Base-by-base conservation (phyloP, 331 rosid genomes). In the Phaseolus coccineus region DNA sequence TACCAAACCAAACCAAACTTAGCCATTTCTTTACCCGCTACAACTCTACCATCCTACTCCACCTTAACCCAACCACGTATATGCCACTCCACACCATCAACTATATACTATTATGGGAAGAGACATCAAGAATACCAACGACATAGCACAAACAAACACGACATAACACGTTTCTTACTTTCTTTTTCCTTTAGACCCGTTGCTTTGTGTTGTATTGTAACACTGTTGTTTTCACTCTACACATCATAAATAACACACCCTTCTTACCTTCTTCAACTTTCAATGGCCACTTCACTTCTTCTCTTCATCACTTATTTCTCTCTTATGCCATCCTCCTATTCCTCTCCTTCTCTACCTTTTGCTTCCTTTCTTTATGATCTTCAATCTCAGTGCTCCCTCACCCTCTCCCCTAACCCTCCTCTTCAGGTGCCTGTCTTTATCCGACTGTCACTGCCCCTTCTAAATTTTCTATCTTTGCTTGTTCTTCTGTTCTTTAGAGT, bases 341-440 rank as follows among this genome's bases (percentile, higher is more conserved):
- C 85, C 3, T 48, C 81, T 73, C 61, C 85, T 2, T 30, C 83
- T 35, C 78, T 57, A 35, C 85, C 85, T 33, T 71, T 82, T 42
- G 35, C 76, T 80, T 61, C 84, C 2, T 91, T 91, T 74, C 77
- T 85, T n/a, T 72, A 67, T 56, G 59, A 59, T 27, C 82, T 91
- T 82, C 89, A 88, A 85, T 93, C 93, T 71, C 98, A 88, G 77
- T 93, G 93, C 81, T 88, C 93, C n/a, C 66, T 62, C 44, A 67
- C 80, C 79, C 55, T 78, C 80, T 73, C 85, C 35, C 85, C 91
- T 47, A 81, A 71, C 74, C 86, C 84, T 55, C 93, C 92, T 74
- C 82, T 87, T 68, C 93, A 88, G 95, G 98, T 89, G 31, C 53
- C 46, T 87, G 25, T 31, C 47, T 39, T 42, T 64, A 55, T 6